These are phyloP conservation scores for Fusarium sp. DNA, from an alignment of 2,329 filamentous ascomycete genomes.

Conservation along the genomic window DNA sequence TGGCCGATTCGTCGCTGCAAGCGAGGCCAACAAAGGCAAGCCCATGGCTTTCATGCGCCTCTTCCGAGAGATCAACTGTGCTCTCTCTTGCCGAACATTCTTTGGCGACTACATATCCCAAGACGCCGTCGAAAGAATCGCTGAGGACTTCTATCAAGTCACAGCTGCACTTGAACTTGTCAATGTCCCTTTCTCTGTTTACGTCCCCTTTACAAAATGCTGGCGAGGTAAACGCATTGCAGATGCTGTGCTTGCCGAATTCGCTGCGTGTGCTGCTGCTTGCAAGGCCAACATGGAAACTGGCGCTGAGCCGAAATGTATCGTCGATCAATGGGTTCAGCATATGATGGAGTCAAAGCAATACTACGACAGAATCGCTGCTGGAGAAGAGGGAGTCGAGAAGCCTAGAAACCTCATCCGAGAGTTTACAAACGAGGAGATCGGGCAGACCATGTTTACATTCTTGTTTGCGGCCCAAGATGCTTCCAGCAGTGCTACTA, in stretches of 20 bases:
- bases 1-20: conserved; percentile 73
- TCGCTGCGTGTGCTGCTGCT: conserved; percentile 77
- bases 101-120: conserved; percentile 84
- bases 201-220: conserved; percentile 80
- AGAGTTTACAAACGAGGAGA: conserved; percentile 64
- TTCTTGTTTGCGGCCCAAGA: conserved; percentile 68
- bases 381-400: conserved; percentile 61
- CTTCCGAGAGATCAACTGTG: conserved; percentile 84
- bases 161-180: conserved; percentile 84
- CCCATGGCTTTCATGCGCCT: conserved; percentile 76
- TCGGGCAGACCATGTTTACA: conserved; percentile 64
- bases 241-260: conserved; percentile 78
- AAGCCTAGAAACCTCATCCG: conserved; percentile 63
- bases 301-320: conserved; percentile 77
- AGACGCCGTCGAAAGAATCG: conserved; percentile 78
- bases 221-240: conserved; percentile 83
- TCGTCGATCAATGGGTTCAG: conserved; percentile 82
- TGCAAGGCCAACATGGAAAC: conserved; percentile 78
- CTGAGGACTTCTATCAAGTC: conserved; percentile 83
- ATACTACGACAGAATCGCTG: conserved; percentile 74
- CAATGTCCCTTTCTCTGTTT: conserved; percentile 78
- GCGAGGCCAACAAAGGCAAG: conserved; percentile 63
- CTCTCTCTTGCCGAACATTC: conserved; percentile 82
- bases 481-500: conserved; percentile 66
- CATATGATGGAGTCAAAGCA: conserved; percentile 78